Base-by-base conservation (phyloP, 352 stramenopile species). In the Phytopythium aichiense region DNA sequence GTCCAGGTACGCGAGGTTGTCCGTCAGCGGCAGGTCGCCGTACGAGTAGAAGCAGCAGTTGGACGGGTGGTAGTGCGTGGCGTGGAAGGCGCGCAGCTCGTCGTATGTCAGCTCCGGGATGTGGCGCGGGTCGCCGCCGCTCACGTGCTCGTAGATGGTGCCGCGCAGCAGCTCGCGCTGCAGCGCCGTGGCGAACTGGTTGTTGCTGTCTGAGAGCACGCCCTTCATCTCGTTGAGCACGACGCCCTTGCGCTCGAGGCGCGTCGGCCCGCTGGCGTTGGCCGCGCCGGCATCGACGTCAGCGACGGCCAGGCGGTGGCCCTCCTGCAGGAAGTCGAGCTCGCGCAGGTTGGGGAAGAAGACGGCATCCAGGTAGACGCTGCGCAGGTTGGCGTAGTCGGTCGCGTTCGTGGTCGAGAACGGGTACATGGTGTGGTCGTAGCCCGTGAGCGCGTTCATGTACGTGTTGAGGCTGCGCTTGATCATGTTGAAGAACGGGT, bases 161-260 rank as follows among this genome's bases (percentile, higher is more conserved):
- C 91, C 78, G 73, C 97, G 71, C 66, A 99, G 97, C 33, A 99
- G 77, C 45, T 82, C 84, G 60, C 94, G 78, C 72, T 99, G 95
- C 48, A 96, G 74, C 54, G 87, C 90, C 37, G 92, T 92, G 33
- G 79, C 84, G 50, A 99, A 89, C 18, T 98, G 72, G 42, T 93
- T 98, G 72, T 98, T 95, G 53, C 94, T 93, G 61, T 93, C 95
- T 16, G 92, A 98, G 63, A 99, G 95, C 7, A 98, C 94, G 50
- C 97, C 97, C 72, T 99, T 99, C 97, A 99, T 99, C 79, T 99
- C 97, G 68, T 99, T 99, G 71, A 98, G 98, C n/a, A 99, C 97
- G n/a, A 99, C 96, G 49, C 97, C 97, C 62, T 94, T 94, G 67
- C 86, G 89, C 37, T 82, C 60, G 9, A 94, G 73, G 31, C 81